A percentile compares a stretch with the other conserved stretches of the same genome.
These are phyloP conservation scores for Tetrahymena borealis DNA, from an alignment of 73 alveolate species.

Conservation along the genomic window DNA sequence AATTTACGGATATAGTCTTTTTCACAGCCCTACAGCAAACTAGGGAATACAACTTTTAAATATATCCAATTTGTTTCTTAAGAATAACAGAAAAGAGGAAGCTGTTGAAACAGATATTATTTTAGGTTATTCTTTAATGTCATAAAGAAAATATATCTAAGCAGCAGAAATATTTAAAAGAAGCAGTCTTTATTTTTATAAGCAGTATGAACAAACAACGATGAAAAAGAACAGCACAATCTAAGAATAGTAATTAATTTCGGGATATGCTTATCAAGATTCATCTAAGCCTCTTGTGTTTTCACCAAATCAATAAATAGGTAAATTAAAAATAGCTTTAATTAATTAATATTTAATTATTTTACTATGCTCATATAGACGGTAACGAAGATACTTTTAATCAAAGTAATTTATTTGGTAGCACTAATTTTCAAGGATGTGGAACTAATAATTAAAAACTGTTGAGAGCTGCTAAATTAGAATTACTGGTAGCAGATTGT, in stretches of 20 bases:
- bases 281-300: background rate
- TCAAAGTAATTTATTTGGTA: background rate
- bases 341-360: background rate
- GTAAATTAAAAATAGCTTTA: background rate
- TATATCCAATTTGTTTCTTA: background rate
- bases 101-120: background rate
- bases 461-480: background rate
- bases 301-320: background rate
- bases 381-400: background rate
- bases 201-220: background rate
- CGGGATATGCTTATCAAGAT: background rate
- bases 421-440: background rate
- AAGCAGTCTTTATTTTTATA: background rate
- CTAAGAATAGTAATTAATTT: background rate
- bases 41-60: background rate
- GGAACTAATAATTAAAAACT: background rate
- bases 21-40: background rate
- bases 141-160: background rate
- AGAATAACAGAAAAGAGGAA: background rate
- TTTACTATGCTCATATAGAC: background rate
- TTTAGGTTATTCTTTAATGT: background rate
- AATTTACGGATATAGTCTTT: background rate
- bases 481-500: background rate
- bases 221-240: background rate
- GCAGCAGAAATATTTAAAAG: background rate